Evolutionary conservation across 441 rosid species (phyloP), one percentile per base, ranked within the genome.

Genomic region (Sinapis alba): DNA sequence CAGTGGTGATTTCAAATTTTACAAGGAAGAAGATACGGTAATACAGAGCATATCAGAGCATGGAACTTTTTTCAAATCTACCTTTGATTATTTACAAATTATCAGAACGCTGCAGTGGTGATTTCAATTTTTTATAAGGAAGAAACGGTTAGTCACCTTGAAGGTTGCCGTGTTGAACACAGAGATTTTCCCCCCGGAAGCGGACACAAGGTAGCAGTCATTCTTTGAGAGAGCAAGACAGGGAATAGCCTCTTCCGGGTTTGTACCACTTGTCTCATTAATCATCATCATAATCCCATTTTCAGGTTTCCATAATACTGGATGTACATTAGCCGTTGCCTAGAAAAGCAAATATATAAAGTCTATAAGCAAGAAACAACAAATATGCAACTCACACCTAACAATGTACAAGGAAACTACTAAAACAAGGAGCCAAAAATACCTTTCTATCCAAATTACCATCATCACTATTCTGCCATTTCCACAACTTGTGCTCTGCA

Each of bases 401-500:
- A 34, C 28, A 63, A 21, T 13, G 56, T 23, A 65, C 51, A 43
- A n/a, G n/a, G 15, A 65, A 45, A 43, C 69, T 38, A 38, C 68
- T 45, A 24, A 24, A 45, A 15, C 51, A 38, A 62, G 67, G 51
- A 36, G 67, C 7, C 36, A 65, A 65, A 5, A 10, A 26, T 30
- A 65, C 69, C 57, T 65, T n/a, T 43, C 4, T 13, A 43, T 18
- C 32, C 19, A 38, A 13, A 21, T 41, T 64, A 7, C 2, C 19
- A 38, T 65, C 69, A 54, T 65, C 69, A 54, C 68, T 43, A 0
- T 45, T 65, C 57, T 43, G 69, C 69, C 69, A 65, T 26, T 45
- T 65, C 69, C 69, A 65, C 23, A 43, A 45, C 57, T 65, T 65
- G 69, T 65, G 69, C 57, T 43, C 69, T 65, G 69, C 69, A 45